Evolutionary conservation across 345 rosid genomes (phyloP), one percentile per base, ranked within the genome.

Genomic region (Ceriops zippeliana): DNA sequence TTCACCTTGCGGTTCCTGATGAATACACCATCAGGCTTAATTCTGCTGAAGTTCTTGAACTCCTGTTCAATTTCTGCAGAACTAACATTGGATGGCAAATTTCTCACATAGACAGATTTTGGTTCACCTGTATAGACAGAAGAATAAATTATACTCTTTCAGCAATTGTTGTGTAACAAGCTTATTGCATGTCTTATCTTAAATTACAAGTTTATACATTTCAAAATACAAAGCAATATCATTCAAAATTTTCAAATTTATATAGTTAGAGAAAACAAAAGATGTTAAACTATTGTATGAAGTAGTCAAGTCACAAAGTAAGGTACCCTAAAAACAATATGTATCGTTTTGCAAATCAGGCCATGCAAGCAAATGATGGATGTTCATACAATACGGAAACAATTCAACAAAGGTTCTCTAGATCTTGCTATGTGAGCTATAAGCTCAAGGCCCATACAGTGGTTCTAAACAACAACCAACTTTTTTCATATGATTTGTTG

Each of bases 51-150:
- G 84, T 82, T 81, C 75, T 75, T 83, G 73, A 95, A 95, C 78
- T 87, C 97, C 68, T 91, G 84, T 66, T 90, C 95, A 64, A 95
- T 90, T 81, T 95, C 99, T 20, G 73, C 84, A 74, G 91, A 83
- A 67, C 89, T 83, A 70, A 95, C 82, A 75, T 79, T 69, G 24
- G 96, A 87, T 10, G 99, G 96, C 86, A 95, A 83, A 83, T 95
- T 95, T 76, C 97, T 84, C 71, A 95, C 99, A 51, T 93, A 93
- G 52, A 95, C 96, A 32, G 99, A 95, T 83, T 89, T 95, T 67
- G 76, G 79, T 73, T 87, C 95, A 79, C 91, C 97, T 91, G 87
- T 52, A 83, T 73, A 66, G 59, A 72, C 7, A 52, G 61, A 67
- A 75, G 53, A 69, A 83, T 70, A 70, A 81, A 66, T 24, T 37